phyloP scores from a whole-genome alignment of 805 yeast genomes.

The Kuraishia ogatae region DNA sequence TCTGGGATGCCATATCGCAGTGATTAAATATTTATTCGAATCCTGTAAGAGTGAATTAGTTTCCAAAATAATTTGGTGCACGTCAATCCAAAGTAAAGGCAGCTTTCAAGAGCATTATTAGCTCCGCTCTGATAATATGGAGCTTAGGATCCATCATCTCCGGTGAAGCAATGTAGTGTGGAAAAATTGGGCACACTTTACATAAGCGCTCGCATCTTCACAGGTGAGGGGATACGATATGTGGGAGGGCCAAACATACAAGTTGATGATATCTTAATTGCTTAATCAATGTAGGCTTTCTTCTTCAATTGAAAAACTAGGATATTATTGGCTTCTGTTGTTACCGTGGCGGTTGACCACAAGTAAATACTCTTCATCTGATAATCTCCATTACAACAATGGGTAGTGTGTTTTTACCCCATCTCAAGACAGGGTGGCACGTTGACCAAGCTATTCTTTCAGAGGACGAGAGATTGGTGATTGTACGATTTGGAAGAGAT shows the following conservation, averaged over 20 bases:
- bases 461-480: constrained; percentile 83
- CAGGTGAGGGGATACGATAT: no score
- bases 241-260: no score
- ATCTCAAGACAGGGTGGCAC: constrained; percentile 85
- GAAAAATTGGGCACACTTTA: not conserved
- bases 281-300: no score
- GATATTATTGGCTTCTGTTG: no score
- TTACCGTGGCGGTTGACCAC: no score
- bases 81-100: not conserved
- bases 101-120: no score
- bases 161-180: not conserved
- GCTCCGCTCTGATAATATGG: no score
- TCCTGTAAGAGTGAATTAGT: not conserved
- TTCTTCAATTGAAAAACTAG: no score
- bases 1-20: not conserved
- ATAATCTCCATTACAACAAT: constrained; percentile 21
- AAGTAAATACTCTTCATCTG: no score
- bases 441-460: constrained; percentile 94
- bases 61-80: not conserved
- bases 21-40: not conserved
- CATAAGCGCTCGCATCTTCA: not conserved
- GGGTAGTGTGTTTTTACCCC: constrained; percentile 82
- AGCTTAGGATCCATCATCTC: not conserved
- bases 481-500: constrained; percentile 83
- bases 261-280: no score